Conservation (phyloP, 345 rosid species). For the Eucalyptus pauciflora region DNA sequence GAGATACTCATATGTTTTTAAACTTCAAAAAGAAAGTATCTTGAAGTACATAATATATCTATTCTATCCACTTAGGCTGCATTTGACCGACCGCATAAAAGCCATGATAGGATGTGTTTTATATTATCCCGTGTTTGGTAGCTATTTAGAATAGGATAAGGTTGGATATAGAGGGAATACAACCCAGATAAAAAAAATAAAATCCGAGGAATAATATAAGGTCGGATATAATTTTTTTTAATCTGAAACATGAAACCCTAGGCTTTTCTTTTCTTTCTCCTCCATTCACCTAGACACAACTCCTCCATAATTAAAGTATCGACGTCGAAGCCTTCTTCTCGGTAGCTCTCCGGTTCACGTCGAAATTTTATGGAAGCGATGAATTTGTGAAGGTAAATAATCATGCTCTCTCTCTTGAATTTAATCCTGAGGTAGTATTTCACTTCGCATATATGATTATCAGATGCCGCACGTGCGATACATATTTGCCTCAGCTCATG, state of each 20-base stretch:
- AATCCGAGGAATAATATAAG: accelerated
- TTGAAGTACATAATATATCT: not conserved
- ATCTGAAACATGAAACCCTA: accelerated
- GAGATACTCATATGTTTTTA: not conserved
- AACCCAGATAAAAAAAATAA: no score
- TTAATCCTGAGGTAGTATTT: not conserved
- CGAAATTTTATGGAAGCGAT: no score
- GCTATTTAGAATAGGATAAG: accelerated
- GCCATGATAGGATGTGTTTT: no score
- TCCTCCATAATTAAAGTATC: no score
- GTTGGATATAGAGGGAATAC: accelerated
- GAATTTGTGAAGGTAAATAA: no score
- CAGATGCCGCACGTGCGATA: not conserved
- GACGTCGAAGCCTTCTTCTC: no score
- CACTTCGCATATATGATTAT: not conserved
- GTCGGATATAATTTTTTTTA: accelerated
- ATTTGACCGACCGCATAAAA: accelerated
- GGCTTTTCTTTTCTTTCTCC: no score
- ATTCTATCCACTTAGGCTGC: accelerated
- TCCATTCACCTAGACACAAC: accelerated
- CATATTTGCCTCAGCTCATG: not conserved
- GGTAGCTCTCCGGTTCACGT: no score
- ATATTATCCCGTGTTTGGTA: no score
- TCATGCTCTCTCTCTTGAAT: not conserved
- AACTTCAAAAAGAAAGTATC: not conserved